Conservation (phyloP, 192 early-diverging fungal genomes). For the Gonapodya sp. region DNA sequence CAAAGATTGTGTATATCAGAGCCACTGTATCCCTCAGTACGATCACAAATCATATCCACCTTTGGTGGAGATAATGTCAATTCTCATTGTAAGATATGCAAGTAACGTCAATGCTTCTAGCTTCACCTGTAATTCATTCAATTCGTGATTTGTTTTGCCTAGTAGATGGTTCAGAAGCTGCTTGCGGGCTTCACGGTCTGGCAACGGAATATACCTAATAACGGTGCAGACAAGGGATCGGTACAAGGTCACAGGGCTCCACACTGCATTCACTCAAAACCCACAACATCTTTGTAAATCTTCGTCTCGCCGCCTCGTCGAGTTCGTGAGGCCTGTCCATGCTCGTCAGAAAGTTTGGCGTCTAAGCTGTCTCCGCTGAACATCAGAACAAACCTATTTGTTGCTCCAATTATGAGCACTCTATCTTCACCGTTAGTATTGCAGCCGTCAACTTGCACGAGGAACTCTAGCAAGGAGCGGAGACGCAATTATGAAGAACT, state of each 20-base stretch:
- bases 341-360: constrained; percentile 14
- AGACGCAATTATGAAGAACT: background rate
- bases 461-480: background rate
- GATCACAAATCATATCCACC: constrained; percentile 1
- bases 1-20: background rate
- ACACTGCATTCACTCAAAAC: background rate
- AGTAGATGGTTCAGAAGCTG: background rate
- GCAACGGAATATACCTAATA: background rate
- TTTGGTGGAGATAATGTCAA: background rate
- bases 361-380: background rate
- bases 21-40: constrained; percentile 8
- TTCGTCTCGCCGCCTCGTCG: constrained; percentile 76
- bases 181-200: constrained; percentile 2
- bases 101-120: background rate
- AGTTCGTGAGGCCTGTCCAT: constrained; percentile 68
- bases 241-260: background rate
- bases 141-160: background rate
- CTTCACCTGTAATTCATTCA: background rate
- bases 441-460: constrained; percentile 52
- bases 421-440: constrained; percentile 64
- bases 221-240: background rate
- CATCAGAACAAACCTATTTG: constrained; percentile 37
- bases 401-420: constrained; percentile 69
- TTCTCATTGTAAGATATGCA: background rate
- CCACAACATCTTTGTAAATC: constrained; percentile 48